A percentile compares a stretch with the other conserved stretches of the same genome.
These are phyloP conservation scores for Podospora tetraspora DNA, from an alignment of 495 filamentous ascomycete genomes.

Conservation along the genomic window DNA sequence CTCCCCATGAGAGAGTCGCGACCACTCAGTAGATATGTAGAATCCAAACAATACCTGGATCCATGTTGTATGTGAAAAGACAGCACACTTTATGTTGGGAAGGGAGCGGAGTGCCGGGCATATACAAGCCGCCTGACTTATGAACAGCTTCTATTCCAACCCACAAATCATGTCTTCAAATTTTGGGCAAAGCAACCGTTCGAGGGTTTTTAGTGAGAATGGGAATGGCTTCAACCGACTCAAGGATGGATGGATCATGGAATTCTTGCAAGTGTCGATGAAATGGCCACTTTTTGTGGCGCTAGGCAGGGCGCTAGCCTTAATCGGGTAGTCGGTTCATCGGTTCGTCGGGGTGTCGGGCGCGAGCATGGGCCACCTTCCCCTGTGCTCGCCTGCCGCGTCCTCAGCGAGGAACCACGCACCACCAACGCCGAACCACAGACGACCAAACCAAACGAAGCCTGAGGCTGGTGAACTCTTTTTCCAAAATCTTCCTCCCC, in stretches of 20 bases:
- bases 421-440: conserved; percentile 6
- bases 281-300: neutral
- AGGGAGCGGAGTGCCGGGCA: too few relatives aligned
- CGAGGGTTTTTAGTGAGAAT: too few relatives aligned
- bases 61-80: too few relatives aligned
- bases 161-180: too few relatives aligned
- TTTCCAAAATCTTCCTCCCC: conserved; percentile 11
- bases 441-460: conserved; percentile 10
- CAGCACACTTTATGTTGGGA: too few relatives aligned
- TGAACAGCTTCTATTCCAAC: too few relatives aligned
- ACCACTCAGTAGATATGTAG: neutral
- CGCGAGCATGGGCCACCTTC: neutral
- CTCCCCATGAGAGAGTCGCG: neutral
- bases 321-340: neutral
- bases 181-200: too few relatives aligned
- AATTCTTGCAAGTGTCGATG: neutral
- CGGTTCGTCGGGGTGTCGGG: neutral
- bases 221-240: neutral
- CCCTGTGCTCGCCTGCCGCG: neutral
- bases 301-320: neutral
- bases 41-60: neutral
- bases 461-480: conserved; percentile 12
- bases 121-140: too few relatives aligned
- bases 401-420: conserved; percentile 7
- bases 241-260: neutral